phyloP scores from a whole-genome alignment of 179 eudicot genomes.

The Amaranthus tricolor region DNA sequence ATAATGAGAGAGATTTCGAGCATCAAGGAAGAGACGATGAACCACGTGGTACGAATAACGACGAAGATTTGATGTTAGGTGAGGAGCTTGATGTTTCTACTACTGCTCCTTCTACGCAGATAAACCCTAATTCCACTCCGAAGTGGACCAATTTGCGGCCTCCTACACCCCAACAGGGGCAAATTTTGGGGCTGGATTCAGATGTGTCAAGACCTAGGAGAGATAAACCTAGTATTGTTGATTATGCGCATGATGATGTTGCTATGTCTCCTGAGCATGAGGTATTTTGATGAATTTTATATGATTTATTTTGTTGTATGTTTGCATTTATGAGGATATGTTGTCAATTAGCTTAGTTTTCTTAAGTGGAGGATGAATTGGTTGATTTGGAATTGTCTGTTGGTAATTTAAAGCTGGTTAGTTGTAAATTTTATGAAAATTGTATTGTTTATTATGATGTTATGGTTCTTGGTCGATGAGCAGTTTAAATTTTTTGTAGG shows the following conservation, averaged over 20 bases:
- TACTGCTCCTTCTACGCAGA: not conserved
- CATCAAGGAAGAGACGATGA: not conserved
- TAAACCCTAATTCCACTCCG: conserved; percentile 30
- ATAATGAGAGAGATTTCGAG: conserved; percentile 12
- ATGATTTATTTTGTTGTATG: not conserved
- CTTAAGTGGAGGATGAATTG: not conserved
- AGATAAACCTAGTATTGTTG: conserved; percentile 56
- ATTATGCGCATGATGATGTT: conserved; percentile 76
- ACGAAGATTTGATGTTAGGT: conserved; percentile 17
- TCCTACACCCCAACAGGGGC: conserved; percentile 41
- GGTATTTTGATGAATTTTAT: conserved; percentile 31
- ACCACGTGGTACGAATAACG: conserved; percentile 1
- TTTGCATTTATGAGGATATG: not conserved
- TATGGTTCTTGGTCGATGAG: conserved; percentile 7
- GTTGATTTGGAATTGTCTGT: not conserved
- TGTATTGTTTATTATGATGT: conserved; percentile 3
- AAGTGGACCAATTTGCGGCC: conserved; percentile 31
- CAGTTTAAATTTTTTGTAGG: conserved; percentile 38
- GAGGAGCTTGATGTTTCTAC: conserved; percentile 20
- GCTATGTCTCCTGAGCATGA: conserved; percentile 80
- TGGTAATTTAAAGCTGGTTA: not conserved
- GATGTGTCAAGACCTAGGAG: conserved; percentile 26
- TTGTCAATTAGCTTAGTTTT: not conserved
- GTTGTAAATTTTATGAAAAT: no score
- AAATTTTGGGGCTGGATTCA: conserved; percentile 9